Evolutionary conservation across 805 yeast genomes (phyloP).

Genomic region (Starmera amethionina): DNA sequence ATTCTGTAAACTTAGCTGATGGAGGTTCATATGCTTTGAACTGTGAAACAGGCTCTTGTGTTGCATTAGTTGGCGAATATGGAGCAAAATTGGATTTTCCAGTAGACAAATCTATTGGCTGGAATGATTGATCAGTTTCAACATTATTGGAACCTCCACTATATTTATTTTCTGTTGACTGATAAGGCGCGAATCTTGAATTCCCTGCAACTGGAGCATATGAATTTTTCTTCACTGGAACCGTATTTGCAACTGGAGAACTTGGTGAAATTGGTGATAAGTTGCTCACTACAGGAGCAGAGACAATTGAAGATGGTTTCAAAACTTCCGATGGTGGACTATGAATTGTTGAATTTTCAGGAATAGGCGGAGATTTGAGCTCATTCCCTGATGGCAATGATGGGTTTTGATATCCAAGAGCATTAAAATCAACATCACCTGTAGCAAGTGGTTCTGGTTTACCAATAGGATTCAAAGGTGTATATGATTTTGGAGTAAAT

Average conservation of each 20-base stretch:
- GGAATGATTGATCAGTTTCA: background rate
- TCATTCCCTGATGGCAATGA: too few relatives aligned
- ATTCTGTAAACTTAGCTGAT: conserved; percentile 15
- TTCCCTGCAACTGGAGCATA: too few relatives aligned
- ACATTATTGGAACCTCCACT: too few relatives aligned
- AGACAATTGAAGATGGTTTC: too few relatives aligned
- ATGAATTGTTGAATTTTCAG: background rate
- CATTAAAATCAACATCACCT: conserved; percentile 11
- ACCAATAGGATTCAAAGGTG: conserved; percentile 1
- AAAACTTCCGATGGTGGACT: too few relatives aligned
- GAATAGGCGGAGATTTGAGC: background rate
- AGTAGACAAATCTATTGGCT: background rate
- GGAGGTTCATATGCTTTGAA: conserved; percentile 13
- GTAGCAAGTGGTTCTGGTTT: conserved; percentile 3
- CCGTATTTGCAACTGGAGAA: background rate
- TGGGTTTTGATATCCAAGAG: conserved; percentile 5
- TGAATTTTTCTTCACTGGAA: background rate
- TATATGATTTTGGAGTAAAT: conserved; percentile 2
- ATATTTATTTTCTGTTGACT: background rate
- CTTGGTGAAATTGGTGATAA: background rate
- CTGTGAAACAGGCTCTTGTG: too few relatives aligned
- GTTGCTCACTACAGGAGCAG: too few relatives aligned
- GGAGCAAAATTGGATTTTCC: conserved; percentile 3
- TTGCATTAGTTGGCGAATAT: conserved; percentile 2
- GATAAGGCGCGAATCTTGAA: conserved; percentile 2